Percentiles rank a stretch among this genome's conserved stretches.
Evolutionary conservation across 2,329 filamentous ascomycete genomes (phyloP).

Genomic region (Curvularia hawaiiensis): DNA sequence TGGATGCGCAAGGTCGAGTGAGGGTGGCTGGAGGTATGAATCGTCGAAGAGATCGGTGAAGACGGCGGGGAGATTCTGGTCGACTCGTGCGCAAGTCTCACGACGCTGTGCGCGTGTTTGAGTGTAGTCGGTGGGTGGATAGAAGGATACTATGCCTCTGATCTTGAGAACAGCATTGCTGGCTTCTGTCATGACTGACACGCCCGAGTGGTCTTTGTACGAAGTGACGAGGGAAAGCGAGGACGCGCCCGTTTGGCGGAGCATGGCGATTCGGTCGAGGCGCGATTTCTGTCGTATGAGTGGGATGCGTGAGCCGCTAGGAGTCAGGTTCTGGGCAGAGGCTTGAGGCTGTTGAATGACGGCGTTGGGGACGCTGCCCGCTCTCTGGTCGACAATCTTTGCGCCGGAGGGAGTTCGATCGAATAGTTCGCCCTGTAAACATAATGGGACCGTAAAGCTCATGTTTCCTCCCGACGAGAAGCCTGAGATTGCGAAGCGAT

Average conservation of each 20-base stretch:
- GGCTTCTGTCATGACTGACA: conserved; percentile 40
- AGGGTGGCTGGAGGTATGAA: conserved; percentile 54
- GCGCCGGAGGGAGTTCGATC: conserved; percentile 37
- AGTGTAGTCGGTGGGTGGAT: conserved; percentile 67
- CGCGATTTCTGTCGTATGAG: conserved; percentile 40
- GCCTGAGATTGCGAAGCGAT: conserved; percentile 63
- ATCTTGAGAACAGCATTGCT: conserved; percentile 53
- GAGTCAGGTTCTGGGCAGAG: conserved; percentile 20
- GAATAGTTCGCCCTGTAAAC: conserved; percentile 57
- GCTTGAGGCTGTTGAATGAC: conserved; percentile 24
- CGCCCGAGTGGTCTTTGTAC: conserved; percentile 42
- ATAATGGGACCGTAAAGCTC: conserved; percentile 64
- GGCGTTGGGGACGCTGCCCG: conserved; percentile 34
- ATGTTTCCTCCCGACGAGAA: conserved; percentile 70
- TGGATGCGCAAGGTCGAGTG: conserved; percentile 59
- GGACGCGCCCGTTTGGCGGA: conserved; percentile 41
- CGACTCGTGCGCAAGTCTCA: conserved; percentile 59
- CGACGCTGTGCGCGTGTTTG: conserved; percentile 64
- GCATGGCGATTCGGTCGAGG: conserved; percentile 43
- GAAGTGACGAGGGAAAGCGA: conserved; percentile 44
- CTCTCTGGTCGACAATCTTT: conserved; percentile 36
- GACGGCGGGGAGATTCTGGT: conserved; percentile 56
- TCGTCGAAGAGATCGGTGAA: conserved; percentile 60
- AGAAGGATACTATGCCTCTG: conserved; percentile 64
- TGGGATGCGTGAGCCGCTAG: conserved; percentile 41